Evolutionary conservation across 2,329 filamentous ascomycete genomes (phyloP), one percentile per base, ranked within the genome.

Genomic region (Fusarium denticulatum): DNA sequence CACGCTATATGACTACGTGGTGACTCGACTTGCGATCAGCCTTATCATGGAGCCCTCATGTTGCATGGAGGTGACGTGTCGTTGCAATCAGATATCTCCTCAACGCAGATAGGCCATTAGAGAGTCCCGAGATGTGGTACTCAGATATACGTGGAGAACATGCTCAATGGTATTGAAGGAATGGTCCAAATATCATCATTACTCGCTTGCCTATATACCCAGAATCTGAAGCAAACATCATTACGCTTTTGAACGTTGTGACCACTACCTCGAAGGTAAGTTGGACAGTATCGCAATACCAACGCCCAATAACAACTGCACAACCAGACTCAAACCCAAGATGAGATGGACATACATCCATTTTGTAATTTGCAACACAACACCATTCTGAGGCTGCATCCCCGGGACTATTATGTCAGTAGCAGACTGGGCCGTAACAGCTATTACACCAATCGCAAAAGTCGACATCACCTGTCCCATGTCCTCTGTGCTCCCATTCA

Each of bases 401-500:
- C 82, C 83, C 1, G 67, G 61, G 3, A 78, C 67, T 6, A 67
- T 40, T 22, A 83, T 26, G 30, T 69, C 60, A 5, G 67, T 36
- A 69, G 82, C 82, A 40, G 56, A 76, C 64, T 80, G 75, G 1
- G 82, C 80, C 7, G 78, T 78, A 24, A 80, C 72, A 46, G 78
- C 80, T 3, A 84, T 67, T 12, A 82, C 81, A 5, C 83, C 83
- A 0, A 81, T 75, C 7, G 82, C 76, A 58, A 83, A 87, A 3
- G 78, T 70, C 1, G 82, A 75, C 22, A 85, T 78, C 11, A 78
- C 58, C 14, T 74, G 76, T 7, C 81, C 85, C 77, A 88, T 84
- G 0, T 59, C 61, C 0, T 75, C 36, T 0, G 49, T 45, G 30
- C 74, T 69, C 4, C 85, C 85, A 18, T 77, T 61, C 18, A 74